These are phyloP conservation scores for Cokeromyces recurvatus DNA, from an alignment of 371 early-diverging fungal species.

Conservation along the genomic window DNA sequence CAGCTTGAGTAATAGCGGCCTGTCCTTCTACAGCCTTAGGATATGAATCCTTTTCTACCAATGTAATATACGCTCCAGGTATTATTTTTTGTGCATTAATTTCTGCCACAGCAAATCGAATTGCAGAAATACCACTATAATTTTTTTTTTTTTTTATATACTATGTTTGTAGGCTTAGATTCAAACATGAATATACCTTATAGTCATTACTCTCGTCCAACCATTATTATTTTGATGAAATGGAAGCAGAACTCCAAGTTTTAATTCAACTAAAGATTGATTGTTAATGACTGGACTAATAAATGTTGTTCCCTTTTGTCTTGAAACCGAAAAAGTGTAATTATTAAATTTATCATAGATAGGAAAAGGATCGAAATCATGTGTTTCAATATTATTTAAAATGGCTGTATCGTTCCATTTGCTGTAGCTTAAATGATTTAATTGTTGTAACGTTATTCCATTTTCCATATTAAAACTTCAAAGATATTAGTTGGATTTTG, in stretches of 20 bases:
- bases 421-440: too few species aligned
- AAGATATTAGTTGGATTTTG: too few species aligned
- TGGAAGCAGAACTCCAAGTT: slow-evolving; percentile 50
- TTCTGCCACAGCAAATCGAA: slow-evolving; percentile 53
- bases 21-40: slow-evolving; percentile 45
- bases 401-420: background rate
- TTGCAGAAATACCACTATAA: slow-evolving; percentile 51
- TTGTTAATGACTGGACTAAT: slow-evolving; percentile 19
- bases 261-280: slow-evolving; percentile 36
- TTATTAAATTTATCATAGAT: slow-evolving; percentile 17
- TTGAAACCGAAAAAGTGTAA: slow-evolving; percentile 24
- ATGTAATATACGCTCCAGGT: slow-evolving; percentile 55
- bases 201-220: slow-evolving; percentile 33
- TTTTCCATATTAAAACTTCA: too few species aligned
- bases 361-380: slow-evolving; percentile 6
- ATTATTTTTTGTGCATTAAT: slow-evolving; percentile 49
- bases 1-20: slow-evolving; percentile 45
- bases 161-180: too few species aligned
- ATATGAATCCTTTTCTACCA: slow-evolving; percentile 56
- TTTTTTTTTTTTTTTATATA: background rate
- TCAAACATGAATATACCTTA: slow-evolving; percentile 32
- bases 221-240: slow-evolving; percentile 41
- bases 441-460: too few species aligned
- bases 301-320: slow-evolving; percentile 28
- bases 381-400: background rate